Percentiles rank a stretch among this genome's conserved stretches.
These are phyloP conservation scores for Nicotiana tabacum DNA, from an alignment of 257 asterid genomes.

Conservation along the genomic window DNA sequence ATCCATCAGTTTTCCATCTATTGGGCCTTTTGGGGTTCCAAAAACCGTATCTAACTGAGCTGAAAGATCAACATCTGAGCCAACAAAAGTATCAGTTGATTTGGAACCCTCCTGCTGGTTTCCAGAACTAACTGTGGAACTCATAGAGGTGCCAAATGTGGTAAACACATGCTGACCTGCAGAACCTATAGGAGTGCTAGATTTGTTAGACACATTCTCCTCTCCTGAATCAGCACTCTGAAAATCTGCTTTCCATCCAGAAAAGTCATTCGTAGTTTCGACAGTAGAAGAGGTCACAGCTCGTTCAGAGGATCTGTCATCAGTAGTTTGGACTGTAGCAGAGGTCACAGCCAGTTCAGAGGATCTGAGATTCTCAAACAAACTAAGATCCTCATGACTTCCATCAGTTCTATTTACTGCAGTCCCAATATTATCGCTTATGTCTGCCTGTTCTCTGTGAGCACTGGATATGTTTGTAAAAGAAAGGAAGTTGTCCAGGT, in stretches of 20 bases:
- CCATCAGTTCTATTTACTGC: slow-evolving; percentile 29
- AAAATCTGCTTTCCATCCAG: slow-evolving; percentile 87
- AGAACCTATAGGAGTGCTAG: slow-evolving; percentile 24
- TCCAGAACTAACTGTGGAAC: slow-evolving; percentile 27
- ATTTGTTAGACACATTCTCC: slow-evolving; percentile 26
- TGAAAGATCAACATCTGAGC: slow-evolving; percentile 44
- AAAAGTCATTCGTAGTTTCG: slow-evolving; percentile 28
- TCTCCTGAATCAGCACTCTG: slow-evolving; percentile 46
- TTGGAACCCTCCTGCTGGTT: slow-evolving; percentile 25
- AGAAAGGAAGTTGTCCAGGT: slow-evolving; percentile 56
- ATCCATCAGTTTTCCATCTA: slow-evolving; percentile 28
- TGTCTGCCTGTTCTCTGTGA: slow-evolving; percentile 26
- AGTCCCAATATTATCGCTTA: slow-evolving; percentile 18
- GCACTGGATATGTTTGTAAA: slow-evolving; percentile 29
- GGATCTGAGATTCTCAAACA: slow-evolving; percentile 42
- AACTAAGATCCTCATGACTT: slow-evolving; percentile 36
- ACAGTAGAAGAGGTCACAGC: slow-evolving; percentile 27
- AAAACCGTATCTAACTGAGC: slow-evolving; percentile 64
- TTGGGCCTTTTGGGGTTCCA: slow-evolving; percentile 31
- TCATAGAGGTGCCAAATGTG: slow-evolving; percentile 29
- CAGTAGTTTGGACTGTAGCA: slow-evolving; percentile 14
- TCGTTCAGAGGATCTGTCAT: slow-evolving; percentile 33
- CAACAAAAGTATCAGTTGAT: slow-evolving; percentile 14
- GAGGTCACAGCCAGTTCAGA: slow-evolving; percentile 38
- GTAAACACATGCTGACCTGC: slow-evolving; percentile 22